A percentile compares a stretch with the other conserved stretches of the same genome.
These are phyloP conservation scores for Irineochytrium annulatum DNA, from an alignment of 192 early-diverging fungal genomes.

Conservation along the genomic window DNA sequence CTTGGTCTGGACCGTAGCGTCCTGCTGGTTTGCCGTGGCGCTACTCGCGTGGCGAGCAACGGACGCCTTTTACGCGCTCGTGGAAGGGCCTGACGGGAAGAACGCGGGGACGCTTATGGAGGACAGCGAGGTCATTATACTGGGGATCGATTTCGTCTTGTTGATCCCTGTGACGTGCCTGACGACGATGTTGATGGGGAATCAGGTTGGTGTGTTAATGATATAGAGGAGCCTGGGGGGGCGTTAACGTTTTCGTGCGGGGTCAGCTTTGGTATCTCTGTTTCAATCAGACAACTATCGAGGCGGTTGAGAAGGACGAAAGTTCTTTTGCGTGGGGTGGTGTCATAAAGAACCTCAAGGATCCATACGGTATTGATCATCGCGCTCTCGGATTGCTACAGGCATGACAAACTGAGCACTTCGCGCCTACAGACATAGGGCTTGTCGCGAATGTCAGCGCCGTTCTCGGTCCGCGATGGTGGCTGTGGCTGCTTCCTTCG, in stretches of 20 bases:
- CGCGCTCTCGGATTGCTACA: too few relatives aligned
- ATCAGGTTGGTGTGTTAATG: conserved; percentile 5
- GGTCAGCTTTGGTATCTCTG: neutral
- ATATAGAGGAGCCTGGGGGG: neutral
- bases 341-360: neutral
- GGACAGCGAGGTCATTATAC: conserved; percentile 4
- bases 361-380: conserved; percentile 8
- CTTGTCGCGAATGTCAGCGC: neutral
- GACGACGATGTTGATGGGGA: conserved; percentile 8
- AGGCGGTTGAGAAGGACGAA: neutral
- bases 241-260: neutral
- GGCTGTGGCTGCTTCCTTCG: conserved; percentile 9
- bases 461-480: neutral
- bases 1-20: conserved; percentile 8
- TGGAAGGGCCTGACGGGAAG: neutral
- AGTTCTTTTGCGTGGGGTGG: neutral
- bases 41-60: neutral
- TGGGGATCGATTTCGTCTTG: conserved; percentile 9
- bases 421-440: too few relatives aligned
- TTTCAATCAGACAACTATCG: conserved; percentile 14
- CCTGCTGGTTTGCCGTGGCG: neutral
- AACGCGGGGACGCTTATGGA: neutral
- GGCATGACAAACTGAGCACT: too few relatives aligned
- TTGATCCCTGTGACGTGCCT: conserved; percentile 5
- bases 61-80: neutral